phyloP scores from a whole-genome alignment of 306 rosid species.

The Vigna reflexopilosa region DNA sequence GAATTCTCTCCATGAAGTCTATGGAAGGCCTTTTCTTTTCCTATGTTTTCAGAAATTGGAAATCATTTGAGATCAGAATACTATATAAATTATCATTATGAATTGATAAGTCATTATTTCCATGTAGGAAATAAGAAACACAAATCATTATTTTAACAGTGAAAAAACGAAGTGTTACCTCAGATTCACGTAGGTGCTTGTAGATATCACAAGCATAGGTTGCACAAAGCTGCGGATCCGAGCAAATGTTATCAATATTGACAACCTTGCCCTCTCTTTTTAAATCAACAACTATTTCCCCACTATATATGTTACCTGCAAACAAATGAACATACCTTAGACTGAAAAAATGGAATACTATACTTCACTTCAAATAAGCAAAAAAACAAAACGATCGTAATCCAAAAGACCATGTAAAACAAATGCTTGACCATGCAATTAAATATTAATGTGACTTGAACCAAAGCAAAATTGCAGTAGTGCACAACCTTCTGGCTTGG shows the following conservation, averaged over 20 bases:
- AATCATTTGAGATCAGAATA: background rate
- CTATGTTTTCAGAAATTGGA: constrained; percentile 49
- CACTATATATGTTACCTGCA: constrained; percentile 60
- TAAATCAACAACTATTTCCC: constrained; percentile 58
- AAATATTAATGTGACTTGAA: background rate
- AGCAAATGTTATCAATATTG: constrained; percentile 62
- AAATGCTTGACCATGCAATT: background rate
- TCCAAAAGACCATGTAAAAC: background rate
- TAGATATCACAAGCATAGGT: constrained; percentile 87
- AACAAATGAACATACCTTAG: constrained; percentile 31
- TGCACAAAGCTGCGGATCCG: constrained; percentile 84
- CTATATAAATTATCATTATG: background rate
- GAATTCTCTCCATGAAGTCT: constrained; percentile 80
- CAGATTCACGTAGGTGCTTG: constrained; percentile 79
- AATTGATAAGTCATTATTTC: background rate
- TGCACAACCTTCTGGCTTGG: constrained; percentile 55
- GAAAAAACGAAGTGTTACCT: constrained; percentile 51
- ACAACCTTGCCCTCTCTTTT: constrained; percentile 56
- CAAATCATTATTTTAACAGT: background rate
- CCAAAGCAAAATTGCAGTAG: constrained; percentile 3
- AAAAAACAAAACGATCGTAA: background rate
- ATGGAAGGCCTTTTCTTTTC: constrained; percentile 80
- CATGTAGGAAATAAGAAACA: background rate
- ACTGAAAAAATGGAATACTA: too few relatives aligned
- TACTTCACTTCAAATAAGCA: background rate